phyloP scores from a whole-genome alignment of 106 monocot genomes.

The Dioscorea alata region DNA sequence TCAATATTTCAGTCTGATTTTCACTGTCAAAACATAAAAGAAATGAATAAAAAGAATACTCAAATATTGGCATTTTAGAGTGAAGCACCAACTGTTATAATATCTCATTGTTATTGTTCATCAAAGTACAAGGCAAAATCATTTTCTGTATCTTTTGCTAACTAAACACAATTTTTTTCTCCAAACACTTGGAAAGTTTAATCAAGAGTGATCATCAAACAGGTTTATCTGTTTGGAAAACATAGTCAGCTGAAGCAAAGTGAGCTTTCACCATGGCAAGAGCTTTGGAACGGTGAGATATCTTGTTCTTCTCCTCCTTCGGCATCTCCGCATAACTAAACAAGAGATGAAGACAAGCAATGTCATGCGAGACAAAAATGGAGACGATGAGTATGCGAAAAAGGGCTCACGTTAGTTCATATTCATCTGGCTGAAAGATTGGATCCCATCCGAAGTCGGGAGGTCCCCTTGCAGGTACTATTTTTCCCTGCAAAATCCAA shows the following conservation, averaged over 20 bases:
- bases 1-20: no score
- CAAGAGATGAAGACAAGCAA: neutral
- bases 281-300: conserved; percentile 84
- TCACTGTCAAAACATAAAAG: no score
- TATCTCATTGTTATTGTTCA: no score
- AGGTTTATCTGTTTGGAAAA: conserved; percentile 29
- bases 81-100: no score
- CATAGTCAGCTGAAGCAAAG: conserved; percentile 61
- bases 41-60: no score
- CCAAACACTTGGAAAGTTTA: no score
- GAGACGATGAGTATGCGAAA: neutral
- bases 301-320: conserved; percentile 90
- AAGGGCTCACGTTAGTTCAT: conserved; percentile 58
- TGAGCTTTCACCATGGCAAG: conserved; percentile 76
- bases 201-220: conserved; percentile 4
- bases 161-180: no score
- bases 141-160: no score
- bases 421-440: conserved; percentile 87
- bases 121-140: no score
- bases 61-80: no score
- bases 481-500: conserved; percentile 51
- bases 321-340: conserved; percentile 94
- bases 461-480: conserved; percentile 79
- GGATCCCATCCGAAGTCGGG: conserved; percentile 97
- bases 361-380: neutral